Conservation (phyloP, 768 basidiomycete genomes). For the Podaxis carcinomalis region DNA sequence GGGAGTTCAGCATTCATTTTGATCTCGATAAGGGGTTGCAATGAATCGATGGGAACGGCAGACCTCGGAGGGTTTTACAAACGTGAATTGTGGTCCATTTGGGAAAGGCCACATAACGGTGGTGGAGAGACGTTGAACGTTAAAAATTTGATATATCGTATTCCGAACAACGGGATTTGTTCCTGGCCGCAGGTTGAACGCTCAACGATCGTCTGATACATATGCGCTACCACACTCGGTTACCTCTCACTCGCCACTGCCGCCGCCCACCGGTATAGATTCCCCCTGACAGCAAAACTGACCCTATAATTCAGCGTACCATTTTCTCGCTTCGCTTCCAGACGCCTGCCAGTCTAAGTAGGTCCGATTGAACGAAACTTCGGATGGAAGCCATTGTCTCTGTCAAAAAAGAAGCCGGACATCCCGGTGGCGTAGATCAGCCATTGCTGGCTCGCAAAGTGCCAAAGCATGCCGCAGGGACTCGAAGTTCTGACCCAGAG, state of each 20-base stretch:
- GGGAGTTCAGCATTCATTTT: not conserved
- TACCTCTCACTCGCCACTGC: not conserved
- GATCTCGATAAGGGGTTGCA: not conserved
- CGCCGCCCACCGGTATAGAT: too few relatives aligned
- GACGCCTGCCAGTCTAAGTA: not conserved
- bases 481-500: not conserved
- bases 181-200: too few relatives aligned
- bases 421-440: not conserved
- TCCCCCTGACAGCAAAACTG: too few relatives aligned
- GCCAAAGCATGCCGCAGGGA: not conserved
- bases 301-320: too few relatives aligned
- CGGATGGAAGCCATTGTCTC: slow-evolving; percentile 1
- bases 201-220: too few relatives aligned
- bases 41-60: slow-evolving; percentile 1
- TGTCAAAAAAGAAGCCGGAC: slow-evolving; percentile 4
- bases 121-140: not conserved
- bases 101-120: not conserved
- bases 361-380: not conserved
- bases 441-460: not conserved
- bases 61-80: not conserved
- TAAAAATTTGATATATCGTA: not conserved
- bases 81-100: not conserved
- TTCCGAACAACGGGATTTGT: not conserved
- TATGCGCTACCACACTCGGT: not conserved
- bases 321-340: not conserved